Percentiles rank a stretch among this genome's conserved stretches.
These are phyloP conservation scores for Spinacia oleracea DNA, from an alignment of 179 eudicot genomes.

Conservation along the genomic window DNA sequence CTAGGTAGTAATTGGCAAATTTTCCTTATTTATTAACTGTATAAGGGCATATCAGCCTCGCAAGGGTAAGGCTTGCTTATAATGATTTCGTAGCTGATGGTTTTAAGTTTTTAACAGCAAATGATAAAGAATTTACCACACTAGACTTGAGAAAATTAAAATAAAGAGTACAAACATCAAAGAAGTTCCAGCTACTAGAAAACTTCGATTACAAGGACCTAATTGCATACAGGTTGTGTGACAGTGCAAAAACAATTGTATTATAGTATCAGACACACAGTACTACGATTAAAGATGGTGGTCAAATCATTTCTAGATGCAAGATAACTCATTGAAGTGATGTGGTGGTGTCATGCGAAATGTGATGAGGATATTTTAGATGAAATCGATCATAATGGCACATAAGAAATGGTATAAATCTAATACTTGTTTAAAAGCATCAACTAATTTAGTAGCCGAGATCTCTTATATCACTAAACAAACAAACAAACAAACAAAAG, in stretches of 20 bases:
- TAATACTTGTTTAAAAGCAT: not conserved
- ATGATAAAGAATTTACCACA: not conserved
- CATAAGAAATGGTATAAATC: not conserved
- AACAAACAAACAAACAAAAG: not conserved
- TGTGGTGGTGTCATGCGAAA: not conserved
- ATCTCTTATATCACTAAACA: not conserved
- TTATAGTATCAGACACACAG: too few species aligned
- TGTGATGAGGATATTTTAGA: not conserved
- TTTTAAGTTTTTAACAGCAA: not conserved
- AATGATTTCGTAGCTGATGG: not conserved
- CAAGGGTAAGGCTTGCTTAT: not conserved
- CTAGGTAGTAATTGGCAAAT: too few species aligned
- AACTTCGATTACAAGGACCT: not conserved
- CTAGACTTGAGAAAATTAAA: not conserved
- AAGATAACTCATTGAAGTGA: not conserved
- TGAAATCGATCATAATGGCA: conserved; percentile 3
- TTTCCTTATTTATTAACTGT: too few species aligned
- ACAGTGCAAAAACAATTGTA: not conserved
- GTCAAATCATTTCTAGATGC: not conserved
- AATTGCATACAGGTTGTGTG: not conserved
- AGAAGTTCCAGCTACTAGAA: not conserved
- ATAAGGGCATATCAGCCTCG: not conserved
- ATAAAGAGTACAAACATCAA: not conserved
- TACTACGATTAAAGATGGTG: not conserved
- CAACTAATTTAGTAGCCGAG: conserved; percentile 2